Conservation (phyloP, 768 basidiomycete species). For the Fistulinella prunicolor region DNA sequence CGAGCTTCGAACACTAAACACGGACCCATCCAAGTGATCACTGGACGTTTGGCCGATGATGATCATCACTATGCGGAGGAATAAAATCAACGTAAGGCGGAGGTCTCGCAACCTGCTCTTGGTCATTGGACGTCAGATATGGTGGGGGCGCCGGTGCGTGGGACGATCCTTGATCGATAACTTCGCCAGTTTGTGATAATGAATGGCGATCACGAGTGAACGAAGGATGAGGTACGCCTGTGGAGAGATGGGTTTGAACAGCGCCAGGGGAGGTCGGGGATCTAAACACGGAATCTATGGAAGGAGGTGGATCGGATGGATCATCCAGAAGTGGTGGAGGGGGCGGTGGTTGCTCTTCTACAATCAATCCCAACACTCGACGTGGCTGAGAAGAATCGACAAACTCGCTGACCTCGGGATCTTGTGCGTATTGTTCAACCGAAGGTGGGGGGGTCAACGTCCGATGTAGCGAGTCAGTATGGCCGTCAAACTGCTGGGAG, state of each 20-base stretch:
- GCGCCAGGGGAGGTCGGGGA: constrained; percentile 26
- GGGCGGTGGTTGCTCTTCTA: constrained; percentile 61
- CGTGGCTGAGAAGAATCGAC: constrained; percentile 56
- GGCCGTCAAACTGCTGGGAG: constrained; percentile 78
- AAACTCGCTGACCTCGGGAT: constrained; percentile 67
- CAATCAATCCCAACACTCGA: constrained; percentile 56
- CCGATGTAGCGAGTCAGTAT: constrained; percentile 64
- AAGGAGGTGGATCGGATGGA: constrained; percentile 84
- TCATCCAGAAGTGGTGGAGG: constrained; percentile 84
- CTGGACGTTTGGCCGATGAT: constrained; percentile 8
- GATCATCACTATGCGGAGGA: constrained; percentile 7
- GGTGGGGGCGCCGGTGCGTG: constrained; percentile 75
- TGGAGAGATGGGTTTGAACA: constrained; percentile 17
- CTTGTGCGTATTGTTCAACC: constrained; percentile 69
- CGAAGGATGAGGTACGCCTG: constrained; percentile 33
- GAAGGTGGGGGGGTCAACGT: constrained; percentile 71
- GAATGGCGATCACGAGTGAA: constrained; percentile 30
- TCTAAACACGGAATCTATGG: constrained; percentile 78
- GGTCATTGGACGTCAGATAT: constrained; percentile 56
- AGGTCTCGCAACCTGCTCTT: constrained; percentile 53
- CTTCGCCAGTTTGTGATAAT: constrained; percentile 31
- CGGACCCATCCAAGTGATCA: too few relatives aligned
- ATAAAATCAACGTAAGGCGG: constrained; percentile 62
- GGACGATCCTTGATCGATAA: constrained; percentile 35
- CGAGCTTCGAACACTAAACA: too few relatives aligned